Percentiles rank a stretch among this genome's conserved stretches.
Evolutionary conservation across 2,329 filamentous ascomycete species (phyloP).

Genomic region (Colletotrichum falcatum): DNA sequence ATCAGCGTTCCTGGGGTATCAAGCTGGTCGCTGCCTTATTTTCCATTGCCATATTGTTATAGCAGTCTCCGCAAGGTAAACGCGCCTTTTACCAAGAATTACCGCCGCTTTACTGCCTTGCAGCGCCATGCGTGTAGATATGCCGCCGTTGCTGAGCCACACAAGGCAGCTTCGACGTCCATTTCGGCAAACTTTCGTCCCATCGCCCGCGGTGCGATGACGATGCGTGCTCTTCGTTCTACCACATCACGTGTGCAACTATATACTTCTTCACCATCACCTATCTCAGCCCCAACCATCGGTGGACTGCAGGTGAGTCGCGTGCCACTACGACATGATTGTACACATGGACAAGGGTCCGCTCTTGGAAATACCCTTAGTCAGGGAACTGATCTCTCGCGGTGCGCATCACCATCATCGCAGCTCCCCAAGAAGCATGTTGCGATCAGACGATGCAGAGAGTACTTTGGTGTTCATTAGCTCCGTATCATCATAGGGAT

Average conservation of each 20-base stretch:
- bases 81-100: neutral
- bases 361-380: no score
- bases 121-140: constrained; percentile 1
- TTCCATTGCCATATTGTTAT: neutral
- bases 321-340: neutral
- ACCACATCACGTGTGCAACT: neutral
- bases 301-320: neutral
- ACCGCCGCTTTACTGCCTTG: neutral
- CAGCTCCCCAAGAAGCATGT: constrained; percentile 85
- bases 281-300: neutral
- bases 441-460: constrained; percentile 90
- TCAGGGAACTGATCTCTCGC: no score
- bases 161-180: neutral
- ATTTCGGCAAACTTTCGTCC: neutral
- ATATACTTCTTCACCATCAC: neutral
- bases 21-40: neutral
- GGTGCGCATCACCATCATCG: constrained; percentile 26
- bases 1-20: constrained; percentile 19
- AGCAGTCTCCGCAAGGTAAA: neutral
- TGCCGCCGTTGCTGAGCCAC: neutral
- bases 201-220: neutral
- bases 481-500: neutral
- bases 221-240: neutral
- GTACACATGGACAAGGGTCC: neutral
- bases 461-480: constrained; percentile 73